These are phyloP conservation scores for Colletotrichum godetiae DNA, from an alignment of 2,329 filamentous ascomycete genomes.

Conservation along the genomic window DNA sequence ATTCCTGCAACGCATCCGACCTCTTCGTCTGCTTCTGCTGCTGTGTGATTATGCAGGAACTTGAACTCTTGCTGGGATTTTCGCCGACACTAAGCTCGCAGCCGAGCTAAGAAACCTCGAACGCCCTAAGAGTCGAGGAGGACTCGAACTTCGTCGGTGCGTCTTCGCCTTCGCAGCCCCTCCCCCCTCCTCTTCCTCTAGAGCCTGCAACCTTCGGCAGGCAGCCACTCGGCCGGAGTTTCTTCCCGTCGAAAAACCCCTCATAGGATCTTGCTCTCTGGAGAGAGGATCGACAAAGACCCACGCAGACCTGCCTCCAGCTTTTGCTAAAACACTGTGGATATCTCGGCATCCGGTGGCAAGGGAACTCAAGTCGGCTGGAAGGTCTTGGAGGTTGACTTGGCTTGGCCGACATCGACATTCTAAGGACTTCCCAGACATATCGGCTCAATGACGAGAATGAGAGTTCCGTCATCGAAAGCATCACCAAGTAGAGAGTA, in stretches of 20 bases:
- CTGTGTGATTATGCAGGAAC: neutral
- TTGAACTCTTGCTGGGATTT: constrained; percentile 5
- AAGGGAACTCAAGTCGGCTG: constrained; percentile 37
- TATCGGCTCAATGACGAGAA: constrained; percentile 42
- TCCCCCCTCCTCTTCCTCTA: neutral
- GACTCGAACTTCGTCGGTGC: constrained; percentile 33
- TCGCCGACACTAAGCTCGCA: neutral
- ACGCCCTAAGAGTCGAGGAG: constrained; percentile 36
- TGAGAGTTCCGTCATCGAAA: constrained; percentile 39
- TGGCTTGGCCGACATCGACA: constrained; percentile 37
- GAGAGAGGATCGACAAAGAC: neutral
- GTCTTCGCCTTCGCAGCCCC: constrained; percentile 35
- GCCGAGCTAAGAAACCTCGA: constrained; percentile 18
- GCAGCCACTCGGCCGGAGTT: neutral
- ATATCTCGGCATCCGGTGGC: constrained; percentile 38
- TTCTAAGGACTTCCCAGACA: constrained; percentile 40
- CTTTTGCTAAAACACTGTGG: constrained; percentile 36
- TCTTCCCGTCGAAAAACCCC: neutral
- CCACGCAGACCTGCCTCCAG: neutral
- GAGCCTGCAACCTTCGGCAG: constrained; percentile 27
- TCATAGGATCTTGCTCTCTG: neutral
- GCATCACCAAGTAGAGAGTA: constrained; percentile 40
- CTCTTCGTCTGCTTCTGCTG: neutral
- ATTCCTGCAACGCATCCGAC: neutral
- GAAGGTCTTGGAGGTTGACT: constrained; percentile 37